Evolutionary conservation across 2,329 filamentous ascomycete genomes (phyloP).

Genomic region (Epichloe sp.): DNA sequence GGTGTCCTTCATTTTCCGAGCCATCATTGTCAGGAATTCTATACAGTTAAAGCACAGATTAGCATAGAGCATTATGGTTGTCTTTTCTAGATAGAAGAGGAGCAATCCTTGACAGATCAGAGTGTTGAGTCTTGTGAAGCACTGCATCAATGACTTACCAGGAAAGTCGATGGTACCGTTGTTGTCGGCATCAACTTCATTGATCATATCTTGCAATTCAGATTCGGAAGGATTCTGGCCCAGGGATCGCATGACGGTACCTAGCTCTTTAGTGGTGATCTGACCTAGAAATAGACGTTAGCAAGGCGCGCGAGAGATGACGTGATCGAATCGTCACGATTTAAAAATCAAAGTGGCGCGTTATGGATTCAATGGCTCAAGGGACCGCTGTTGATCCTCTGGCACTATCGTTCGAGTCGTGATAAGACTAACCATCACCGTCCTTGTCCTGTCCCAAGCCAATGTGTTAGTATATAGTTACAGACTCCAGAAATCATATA

Average conservation of each 20-base stretch:
- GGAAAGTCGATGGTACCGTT: conserved; percentile 88
- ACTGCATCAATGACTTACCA: conserved; percentile 38
- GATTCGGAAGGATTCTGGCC: conserved; percentile 85
- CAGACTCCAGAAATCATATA: neutral
- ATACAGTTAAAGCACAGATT: conserved; percentile 3
- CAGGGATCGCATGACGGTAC: conserved; percentile 81
- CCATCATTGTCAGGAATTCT: conserved; percentile 93
- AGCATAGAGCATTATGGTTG: neutral
- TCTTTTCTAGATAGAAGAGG: neutral
- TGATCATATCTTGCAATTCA: conserved; percentile 88
- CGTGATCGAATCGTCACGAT: neutral
- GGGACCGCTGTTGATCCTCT: neutral
- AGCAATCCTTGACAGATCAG: neutral
- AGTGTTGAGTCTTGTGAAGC: neutral
- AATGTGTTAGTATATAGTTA: conserved; percentile 1
- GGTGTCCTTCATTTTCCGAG: conserved; percentile 87
- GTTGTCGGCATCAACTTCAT: conserved; percentile 86
- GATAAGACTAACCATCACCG: conserved; percentile 64
- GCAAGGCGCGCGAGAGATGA: neutral
- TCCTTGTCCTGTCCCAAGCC: conserved; percentile 62
- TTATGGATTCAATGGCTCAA: neutral
- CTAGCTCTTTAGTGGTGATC: conserved; percentile 84
- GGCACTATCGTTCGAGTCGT: neutral
- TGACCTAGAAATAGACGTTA: conserved; percentile 43
- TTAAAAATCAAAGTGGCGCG: neutral